Base-by-base conservation (phyloP, 2,329 filamentous ascomycete species). In the Biscogniauxia mediterranea region DNA sequence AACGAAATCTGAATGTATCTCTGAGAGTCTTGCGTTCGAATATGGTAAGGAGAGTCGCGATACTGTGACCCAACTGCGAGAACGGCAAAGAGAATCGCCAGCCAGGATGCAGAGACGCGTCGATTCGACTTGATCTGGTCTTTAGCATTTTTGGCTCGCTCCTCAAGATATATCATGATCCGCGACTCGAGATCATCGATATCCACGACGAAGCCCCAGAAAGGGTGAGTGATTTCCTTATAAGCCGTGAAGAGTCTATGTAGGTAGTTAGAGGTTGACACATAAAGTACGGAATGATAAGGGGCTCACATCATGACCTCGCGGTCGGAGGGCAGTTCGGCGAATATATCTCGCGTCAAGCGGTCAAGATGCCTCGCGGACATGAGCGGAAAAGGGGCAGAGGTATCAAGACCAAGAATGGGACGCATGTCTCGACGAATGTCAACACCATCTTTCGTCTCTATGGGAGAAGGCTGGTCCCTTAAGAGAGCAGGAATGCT, bases 131-230 rank as follows among this genome's bases (percentile, higher is more conserved):
- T 81, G 55, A 73, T 76, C 0, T 77, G 70, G 20, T 76, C 80
- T 13, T 78, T 80, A 2, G 82, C 81, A 66, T 81, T 85, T 61
- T 84, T 83, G 5, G 84, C 85, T 54, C 86, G 80, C 60, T 89
- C 86, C 66, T 89, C 86, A 1, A 89, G 77, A 64, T 89, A 89
- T 21, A 86, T 79, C 80, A 89, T 88, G 54, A 89, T 77, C 63
- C 83, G 85, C 4, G 84, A 83, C 67, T 89, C 86, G 26, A 89
- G 81, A 57, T 88, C 86, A 59, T 88, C 85, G 58, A 89, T 85
- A 66, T 89, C 86, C 60, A 88, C 82, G 19, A 89, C 83, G 55
- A 89, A 86, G 1, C 86, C 86, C 86, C 86, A 89, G 66, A 89
- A 89, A 1, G 85, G 85, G 55, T 89, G 86, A 1, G 86, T 83